A percentile compares a stretch with the other conserved stretches of the same genome.
Conservation (phyloP, 257 asterid species). For the Nyctanthes arbortristis region DNA sequence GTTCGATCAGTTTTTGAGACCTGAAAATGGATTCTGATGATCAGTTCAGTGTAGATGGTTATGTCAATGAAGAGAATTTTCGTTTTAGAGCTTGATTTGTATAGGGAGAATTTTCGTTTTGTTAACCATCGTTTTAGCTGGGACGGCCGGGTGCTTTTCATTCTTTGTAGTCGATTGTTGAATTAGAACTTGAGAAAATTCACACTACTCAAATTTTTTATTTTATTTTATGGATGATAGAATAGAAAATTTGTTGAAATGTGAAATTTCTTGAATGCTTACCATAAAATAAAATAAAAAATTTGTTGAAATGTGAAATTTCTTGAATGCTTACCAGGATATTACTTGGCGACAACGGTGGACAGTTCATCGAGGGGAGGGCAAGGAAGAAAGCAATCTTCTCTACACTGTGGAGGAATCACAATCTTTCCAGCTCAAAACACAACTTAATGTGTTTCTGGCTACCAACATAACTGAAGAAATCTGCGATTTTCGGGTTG, state of each 20-base stretch:
- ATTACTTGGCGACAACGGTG: constrained; percentile 33
- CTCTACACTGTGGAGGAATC: constrained; percentile 41
- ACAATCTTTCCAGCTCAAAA: constrained; percentile 30
- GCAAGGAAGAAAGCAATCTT: constrained; percentile 26
- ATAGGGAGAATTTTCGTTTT: neutral
- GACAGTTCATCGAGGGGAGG: constrained; percentile 42
- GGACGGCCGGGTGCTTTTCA: too few relatives aligned
- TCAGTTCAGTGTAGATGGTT: too few relatives aligned
- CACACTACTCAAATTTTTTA: neutral
- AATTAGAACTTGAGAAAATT: too few relatives aligned
- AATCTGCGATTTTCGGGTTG: constrained; percentile 35
- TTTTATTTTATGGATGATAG: too few relatives aligned
- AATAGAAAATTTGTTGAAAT: neutral
- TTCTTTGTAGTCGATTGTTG: too few relatives aligned
- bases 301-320: neutral
- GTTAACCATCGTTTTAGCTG: neutral
- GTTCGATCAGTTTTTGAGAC: too few relatives aligned
- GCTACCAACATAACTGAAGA: constrained; percentile 27
- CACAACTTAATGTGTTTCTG: constrained; percentile 40
- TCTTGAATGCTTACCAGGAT: constrained; percentile 20
- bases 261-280: neutral
- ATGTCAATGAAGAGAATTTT: too few relatives aligned
- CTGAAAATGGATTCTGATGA: too few relatives aligned
- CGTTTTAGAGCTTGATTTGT: too few relatives aligned
- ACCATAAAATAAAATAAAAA: too few relatives aligned